A percentile compares a stretch with the other conserved stretches of the same genome.
Evolutionary conservation across 1,284 basidiomycete species (phyloP).

Genomic region (Filobasidium uniguttulatum): DNA sequence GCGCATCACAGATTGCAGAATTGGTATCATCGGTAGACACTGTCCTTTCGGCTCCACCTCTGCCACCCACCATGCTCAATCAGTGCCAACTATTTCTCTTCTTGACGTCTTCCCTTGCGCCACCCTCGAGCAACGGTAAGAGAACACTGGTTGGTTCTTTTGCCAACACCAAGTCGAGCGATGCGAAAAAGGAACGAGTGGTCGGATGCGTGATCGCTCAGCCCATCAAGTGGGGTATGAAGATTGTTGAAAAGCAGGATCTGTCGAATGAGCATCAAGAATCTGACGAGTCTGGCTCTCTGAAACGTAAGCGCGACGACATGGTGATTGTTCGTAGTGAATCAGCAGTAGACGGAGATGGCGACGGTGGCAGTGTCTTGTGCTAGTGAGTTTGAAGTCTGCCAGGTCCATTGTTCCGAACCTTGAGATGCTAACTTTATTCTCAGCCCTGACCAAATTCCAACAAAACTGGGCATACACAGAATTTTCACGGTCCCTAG

Average conservation of each 20-base stretch:
- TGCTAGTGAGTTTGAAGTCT: slow-evolving; percentile 35
- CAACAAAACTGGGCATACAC: slow-evolving; percentile 38
- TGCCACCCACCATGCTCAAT: slow-evolving; percentile 28
- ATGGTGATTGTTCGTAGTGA: slow-evolving; percentile 25
- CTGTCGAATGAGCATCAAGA: background rate
- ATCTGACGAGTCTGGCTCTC: too few species aligned
- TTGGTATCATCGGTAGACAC: slow-evolving; percentile 35
- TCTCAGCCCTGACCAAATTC: slow-evolving; percentile 29
- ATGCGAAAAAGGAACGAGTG: slow-evolving; percentile 31
- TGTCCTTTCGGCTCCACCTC: slow-evolving; percentile 33
- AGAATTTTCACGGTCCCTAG: slow-evolving; percentile 38
- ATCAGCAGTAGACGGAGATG: background rate
- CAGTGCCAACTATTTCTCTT: slow-evolving; percentile 36
- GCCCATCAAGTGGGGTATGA: slow-evolving; percentile 35
- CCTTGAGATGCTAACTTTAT: background rate
- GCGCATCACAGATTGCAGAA: slow-evolving; percentile 35
- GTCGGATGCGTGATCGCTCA: slow-evolving; percentile 36
- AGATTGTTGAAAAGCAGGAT: slow-evolving; percentile 22
- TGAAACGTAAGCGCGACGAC: slow-evolving; percentile 12
- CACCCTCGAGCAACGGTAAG: slow-evolving; percentile 14
- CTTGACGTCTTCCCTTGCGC: slow-evolving; percentile 25
- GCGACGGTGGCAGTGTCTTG: slow-evolving; percentile 22
- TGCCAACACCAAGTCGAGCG: background rate
- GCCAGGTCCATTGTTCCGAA: background rate
- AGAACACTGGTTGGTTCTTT: background rate